A percentile compares a stretch with the other conserved stretches of the same genome.
These are phyloP conservation scores for Gynandropsis gynandra DNA, from an alignment of 345 rosid genomes.

Conservation along the genomic window DNA sequence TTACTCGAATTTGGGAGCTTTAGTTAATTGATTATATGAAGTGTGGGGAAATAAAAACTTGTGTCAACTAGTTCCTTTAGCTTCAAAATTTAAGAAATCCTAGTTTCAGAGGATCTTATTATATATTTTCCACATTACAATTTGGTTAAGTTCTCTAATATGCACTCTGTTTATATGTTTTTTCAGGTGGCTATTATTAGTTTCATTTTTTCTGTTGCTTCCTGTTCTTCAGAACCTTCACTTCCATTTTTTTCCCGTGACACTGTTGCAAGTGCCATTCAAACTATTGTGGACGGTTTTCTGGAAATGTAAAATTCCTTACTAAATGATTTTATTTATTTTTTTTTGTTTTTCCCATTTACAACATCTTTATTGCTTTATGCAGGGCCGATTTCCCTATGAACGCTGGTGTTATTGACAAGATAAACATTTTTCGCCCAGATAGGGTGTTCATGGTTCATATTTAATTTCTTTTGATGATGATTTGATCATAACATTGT, in stretches of 20 bases:
- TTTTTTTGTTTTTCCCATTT: conserved; percentile 13
- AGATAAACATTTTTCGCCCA: conserved; percentile 77
- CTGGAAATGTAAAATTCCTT: conserved; percentile 52
- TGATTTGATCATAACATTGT: conserved; percentile 6
- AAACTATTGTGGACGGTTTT: conserved; percentile 86
- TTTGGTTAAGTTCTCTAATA: conserved; percentile 1
- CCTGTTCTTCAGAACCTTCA: conserved; percentile 52
- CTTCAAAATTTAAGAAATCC: conserved; percentile 13
- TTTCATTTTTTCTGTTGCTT: conserved; percentile 64
- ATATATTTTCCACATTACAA: neutral
- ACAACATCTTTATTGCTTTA: conserved; percentile 23
- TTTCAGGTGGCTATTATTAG: conserved; percentile 80
- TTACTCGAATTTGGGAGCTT: too few relatives aligned
- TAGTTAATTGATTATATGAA: too few relatives aligned
- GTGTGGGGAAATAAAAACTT: too few relatives aligned
- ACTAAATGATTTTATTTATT: conserved; percentile 16
- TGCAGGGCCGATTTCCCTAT: conserved; percentile 45
- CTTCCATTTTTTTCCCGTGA: conserved; percentile 65
- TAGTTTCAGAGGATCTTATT: conserved; percentile 1
- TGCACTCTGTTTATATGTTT: conserved; percentile 21
- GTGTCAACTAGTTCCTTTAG: neutral
- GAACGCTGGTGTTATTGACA: conserved; percentile 52
- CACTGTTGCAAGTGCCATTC: conserved; percentile 48
- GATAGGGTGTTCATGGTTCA: conserved; percentile 91
- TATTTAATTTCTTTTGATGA: conserved; percentile 20